Base-by-base conservation (phyloP, 345 rosid genomes). In the Arabis hirsuta region DNA sequence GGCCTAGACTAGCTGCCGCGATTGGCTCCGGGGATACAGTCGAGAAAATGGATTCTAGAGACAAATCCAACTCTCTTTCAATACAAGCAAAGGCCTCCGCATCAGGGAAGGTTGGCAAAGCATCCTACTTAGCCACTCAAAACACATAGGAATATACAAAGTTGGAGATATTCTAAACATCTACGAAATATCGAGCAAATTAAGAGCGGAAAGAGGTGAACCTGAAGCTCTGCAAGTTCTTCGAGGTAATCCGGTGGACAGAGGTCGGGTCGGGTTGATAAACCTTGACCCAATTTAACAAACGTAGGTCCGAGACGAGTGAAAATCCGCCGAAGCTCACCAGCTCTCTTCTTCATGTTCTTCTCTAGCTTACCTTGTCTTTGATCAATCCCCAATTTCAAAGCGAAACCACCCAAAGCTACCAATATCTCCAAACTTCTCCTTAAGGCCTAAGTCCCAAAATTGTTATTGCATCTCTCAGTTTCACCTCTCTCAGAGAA, bases 1-100 rank as follows among this genome's bases (percentile, higher is more conserved):
- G 99, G 59, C 97, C 99, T 27, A 91, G 83, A 81, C 99, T 95
- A 55, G 99, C 97, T 9, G 99, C 97, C 1, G 97, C 97, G 71
- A 88, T 84, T 4, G 99, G 99, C 77, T 96, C 86, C 0, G 96
- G 82, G 10, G 99, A 91, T 58, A 95, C 82, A 6, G 80, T 45
- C 0, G 96, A 87, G 80, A 24, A 95, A 73, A 95, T 80, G 31
- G 89, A 80, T 45, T 95, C 96, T 3, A 95, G 85, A 6, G 93
- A 68, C 67, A 83, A 59, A 59, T 89, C 96, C 58, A 91, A 68
- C 87, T 95, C 96, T 61, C 57, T 88, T 81, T 95, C 99, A 11
- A 91, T 85, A 83, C 99, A 95, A 11, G 87, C 73, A 78, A 95
- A 88, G 55, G 97, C 97, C 69, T 91, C 96, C 13, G 80, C 85